These are phyloP conservation scores for Paratrimastix pyriformis DNA, from an alignment of 78 protist genomes.

Conservation along the genomic window DNA sequence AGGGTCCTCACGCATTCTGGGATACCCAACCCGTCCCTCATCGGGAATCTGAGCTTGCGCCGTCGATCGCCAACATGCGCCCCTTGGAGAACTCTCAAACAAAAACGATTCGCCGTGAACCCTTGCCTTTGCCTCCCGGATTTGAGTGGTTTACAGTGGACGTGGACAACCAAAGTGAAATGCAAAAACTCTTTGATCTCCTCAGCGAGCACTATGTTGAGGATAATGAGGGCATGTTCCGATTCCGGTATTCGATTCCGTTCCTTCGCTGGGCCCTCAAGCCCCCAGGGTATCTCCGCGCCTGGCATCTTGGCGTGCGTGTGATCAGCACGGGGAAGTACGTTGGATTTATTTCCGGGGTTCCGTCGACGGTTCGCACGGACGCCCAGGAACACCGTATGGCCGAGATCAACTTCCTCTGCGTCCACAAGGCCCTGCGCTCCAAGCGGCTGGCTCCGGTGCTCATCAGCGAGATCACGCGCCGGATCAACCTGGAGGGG, in stretches of 20 bases:
- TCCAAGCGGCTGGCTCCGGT: conserved; percentile 3
- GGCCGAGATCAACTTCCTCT: not conserved
- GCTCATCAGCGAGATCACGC: conserved; percentile 6
- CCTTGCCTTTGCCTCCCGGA: not conserved
- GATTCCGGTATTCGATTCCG: not conserved
- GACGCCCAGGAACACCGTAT: not conserved
- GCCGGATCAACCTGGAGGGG: not conserved
- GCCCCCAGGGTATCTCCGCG: not conserved
- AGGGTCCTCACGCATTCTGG: conserved; percentile 6
- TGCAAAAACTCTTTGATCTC: not conserved
- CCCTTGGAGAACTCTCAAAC: not conserved
- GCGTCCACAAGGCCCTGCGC: conserved; percentile 7
- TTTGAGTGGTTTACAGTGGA: conserved; percentile 2
- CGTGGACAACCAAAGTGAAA: not conserved
- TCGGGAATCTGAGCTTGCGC: not conserved
- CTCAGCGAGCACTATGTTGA: not conserved
- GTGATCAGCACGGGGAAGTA: not conserved
- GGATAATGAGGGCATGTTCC: not conserved
- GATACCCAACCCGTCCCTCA: not conserved
- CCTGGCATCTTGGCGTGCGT: not conserved
- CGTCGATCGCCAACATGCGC: not conserved
- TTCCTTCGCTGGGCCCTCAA: not conserved
- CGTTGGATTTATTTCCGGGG: conserved; percentile 5
- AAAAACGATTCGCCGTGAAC: not conserved
- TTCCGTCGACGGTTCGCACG: not conserved